Evolutionary conservation across 306 rosid species (phyloP).

Genomic region (Cucurbita maxima): DNA sequence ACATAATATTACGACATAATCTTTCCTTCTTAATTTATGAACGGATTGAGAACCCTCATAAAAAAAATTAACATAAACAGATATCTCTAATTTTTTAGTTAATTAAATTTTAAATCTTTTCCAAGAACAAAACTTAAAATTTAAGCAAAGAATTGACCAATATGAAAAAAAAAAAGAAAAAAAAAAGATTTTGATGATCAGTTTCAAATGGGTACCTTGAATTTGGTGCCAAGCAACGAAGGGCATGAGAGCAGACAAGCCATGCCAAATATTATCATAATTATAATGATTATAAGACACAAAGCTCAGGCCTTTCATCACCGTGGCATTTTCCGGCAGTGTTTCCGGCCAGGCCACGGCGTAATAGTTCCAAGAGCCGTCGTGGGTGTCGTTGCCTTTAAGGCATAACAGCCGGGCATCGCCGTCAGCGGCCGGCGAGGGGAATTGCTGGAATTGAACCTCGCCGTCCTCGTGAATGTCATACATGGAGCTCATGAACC

Average conservation of each 20-base stretch:
- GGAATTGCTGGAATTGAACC: conserved; percentile 54
- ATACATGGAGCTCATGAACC: conserved; percentile 69
- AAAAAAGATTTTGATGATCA: not conserved
- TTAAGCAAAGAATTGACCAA: not conserved
- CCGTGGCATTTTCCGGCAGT: conserved; percentile 34
- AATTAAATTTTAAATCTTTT: no score
- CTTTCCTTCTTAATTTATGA: no score
- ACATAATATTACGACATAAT: no score
- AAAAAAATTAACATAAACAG: no score
- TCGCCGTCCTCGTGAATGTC: conserved; percentile 37
- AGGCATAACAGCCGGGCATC: conserved; percentile 33
- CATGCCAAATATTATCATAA: conserved; percentile 56
- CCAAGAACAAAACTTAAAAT: no score
- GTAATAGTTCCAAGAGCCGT: conserved; percentile 57
- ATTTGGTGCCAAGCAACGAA: conserved; percentile 51
- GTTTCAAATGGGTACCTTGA: not conserved
- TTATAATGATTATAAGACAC: conserved; percentile 56
- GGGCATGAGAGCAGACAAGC: conserved; percentile 36
- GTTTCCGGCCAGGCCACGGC: conserved; percentile 48
- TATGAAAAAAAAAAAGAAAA: not conserved
- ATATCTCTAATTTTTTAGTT: no score
- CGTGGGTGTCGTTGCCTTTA: conserved; percentile 39
- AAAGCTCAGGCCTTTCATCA: conserved; percentile 39
- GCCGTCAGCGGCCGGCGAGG: conserved; percentile 29
- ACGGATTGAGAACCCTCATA: no score